These are phyloP conservation scores for Adiantum capillusveneris DNA, from an alignment of 75 land plant genomes.

Conservation along the genomic window DNA sequence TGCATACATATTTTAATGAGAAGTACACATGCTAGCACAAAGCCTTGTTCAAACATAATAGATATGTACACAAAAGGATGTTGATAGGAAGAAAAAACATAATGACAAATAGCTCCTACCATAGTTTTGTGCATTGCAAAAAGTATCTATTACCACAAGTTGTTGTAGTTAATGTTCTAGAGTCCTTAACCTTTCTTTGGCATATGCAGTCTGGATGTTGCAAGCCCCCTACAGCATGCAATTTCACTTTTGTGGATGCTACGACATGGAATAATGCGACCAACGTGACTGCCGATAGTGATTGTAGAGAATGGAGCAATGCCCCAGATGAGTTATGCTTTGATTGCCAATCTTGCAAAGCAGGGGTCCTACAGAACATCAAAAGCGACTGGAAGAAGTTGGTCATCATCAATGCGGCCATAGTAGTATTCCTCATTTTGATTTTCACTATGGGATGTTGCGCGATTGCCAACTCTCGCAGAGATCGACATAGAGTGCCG, in stretches of 20 bases:
- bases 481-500: neutral
- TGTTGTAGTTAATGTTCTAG: too few relatives aligned
- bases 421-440: constrained; percentile 41
- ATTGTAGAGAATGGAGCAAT: constrained; percentile 64
- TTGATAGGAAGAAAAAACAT: too few relatives aligned
- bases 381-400: constrained; percentile 51
- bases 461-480: constrained; percentile 37
- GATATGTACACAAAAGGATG: too few relatives aligned
- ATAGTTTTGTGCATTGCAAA: too few relatives aligned
- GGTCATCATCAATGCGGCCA: constrained; percentile 34
- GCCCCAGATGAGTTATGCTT: constrained; percentile 52
- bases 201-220: constrained; percentile 88
- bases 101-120: too few relatives aligned
- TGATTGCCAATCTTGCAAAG: constrained; percentile 62
- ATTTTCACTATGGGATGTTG: constrained; percentile 55
- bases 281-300: constrained; percentile 21
- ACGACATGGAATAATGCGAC: constrained; percentile 41
- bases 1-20: neutral
- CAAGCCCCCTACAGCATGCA: constrained; percentile 69
- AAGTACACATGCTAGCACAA: neutral
- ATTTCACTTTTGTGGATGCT: constrained; percentile 46
- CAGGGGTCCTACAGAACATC: constrained; percentile 49
- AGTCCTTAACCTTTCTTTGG: too few relatives aligned
- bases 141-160: too few relatives aligned
- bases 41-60: neutral